A percentile compares a stretch with the other conserved stretches of the same genome.
Conservation (phyloP, 352 stramenopile species). For the Pythium sukuiense region DNA sequence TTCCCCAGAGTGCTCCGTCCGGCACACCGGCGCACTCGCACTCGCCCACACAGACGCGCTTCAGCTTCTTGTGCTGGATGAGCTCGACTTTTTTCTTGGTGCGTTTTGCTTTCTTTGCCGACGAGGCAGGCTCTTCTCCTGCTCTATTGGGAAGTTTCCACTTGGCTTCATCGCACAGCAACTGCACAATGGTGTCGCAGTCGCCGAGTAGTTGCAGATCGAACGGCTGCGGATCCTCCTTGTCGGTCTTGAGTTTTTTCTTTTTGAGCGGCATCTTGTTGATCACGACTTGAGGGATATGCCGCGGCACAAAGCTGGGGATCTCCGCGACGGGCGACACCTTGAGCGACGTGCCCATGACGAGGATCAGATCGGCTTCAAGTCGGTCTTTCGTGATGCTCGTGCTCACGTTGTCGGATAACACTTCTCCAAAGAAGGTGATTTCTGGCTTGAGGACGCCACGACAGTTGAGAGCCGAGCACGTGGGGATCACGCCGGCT, state of each 20-base stretch:
- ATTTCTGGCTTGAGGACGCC: slow-evolving; percentile 97
- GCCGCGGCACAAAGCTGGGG: slow-evolving; percentile 72
- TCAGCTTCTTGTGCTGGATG: slow-evolving; percentile 32
- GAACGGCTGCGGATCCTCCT: slow-evolving; percentile 59
- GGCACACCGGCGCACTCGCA: slow-evolving; percentile 54
- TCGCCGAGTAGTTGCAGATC: slow-evolving; percentile 80
- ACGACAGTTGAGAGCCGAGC: slow-evolving; percentile 64
- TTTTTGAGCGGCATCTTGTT: slow-evolving; percentile 89
- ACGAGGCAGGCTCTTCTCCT: background rate
- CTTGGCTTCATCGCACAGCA: slow-evolving; percentile 56
- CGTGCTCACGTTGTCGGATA: slow-evolving; percentile 88
- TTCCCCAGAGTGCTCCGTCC: slow-evolving; percentile 20
- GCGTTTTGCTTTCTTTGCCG: slow-evolving; percentile 15
- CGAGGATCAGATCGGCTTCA: slow-evolving; percentile 94
- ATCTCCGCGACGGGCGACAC: slow-evolving; percentile 95
- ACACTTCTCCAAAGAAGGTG: slow-evolving; percentile 96
- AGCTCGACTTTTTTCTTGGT: slow-evolving; percentile 18
- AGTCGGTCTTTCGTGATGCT: slow-evolving; percentile 69
- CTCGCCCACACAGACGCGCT: slow-evolving; percentile 42
- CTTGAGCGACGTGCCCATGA: slow-evolving; percentile 98
- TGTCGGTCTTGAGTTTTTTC: slow-evolving; percentile 48
- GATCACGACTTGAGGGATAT: slow-evolving; percentile 88
- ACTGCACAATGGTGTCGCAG: slow-evolving; percentile 74
- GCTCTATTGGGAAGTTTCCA: slow-evolving; percentile 39
- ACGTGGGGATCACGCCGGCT: slow-evolving; percentile 73